A percentile compares a stretch with the other conserved stretches of the same genome.
phyloP scores from a whole-genome alignment of 2,329 filamentous ascomycete genomes.

The Microascus cirrosus region DNA sequence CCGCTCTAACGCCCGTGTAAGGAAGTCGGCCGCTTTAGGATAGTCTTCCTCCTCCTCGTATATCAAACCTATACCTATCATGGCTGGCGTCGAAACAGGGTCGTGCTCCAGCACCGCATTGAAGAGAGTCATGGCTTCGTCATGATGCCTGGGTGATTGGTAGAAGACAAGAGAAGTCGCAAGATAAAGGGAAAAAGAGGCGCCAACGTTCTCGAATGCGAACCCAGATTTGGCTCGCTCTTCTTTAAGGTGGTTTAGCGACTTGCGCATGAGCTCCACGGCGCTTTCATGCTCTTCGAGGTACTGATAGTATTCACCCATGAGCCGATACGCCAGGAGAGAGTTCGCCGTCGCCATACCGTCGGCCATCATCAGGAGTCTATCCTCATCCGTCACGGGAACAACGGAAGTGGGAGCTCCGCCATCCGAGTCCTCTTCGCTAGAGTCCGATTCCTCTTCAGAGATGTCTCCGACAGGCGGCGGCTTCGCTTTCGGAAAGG shows the following conservation, averaged over 20 bases:
- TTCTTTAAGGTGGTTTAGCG: constrained; percentile 45
- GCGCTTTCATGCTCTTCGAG: constrained; percentile 77
- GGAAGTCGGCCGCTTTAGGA: constrained; percentile 66
- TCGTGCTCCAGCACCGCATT: constrained; percentile 70
- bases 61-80: constrained; percentile 85
- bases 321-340: constrained; percentile 69
- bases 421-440: constrained; percentile 47
- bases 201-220: constrained; percentile 54
- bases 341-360: constrained; percentile 59
- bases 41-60: constrained; percentile 91
- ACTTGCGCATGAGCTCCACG: constrained; percentile 69
- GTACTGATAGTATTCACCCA: constrained; percentile 72
- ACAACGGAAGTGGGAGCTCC: constrained; percentile 40
- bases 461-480: constrained; percentile 14
- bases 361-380: constrained; percentile 69
- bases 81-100: constrained; percentile 62
- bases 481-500: constrained; percentile 47
- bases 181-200: constrained; percentile 66
- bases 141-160: constrained; percentile 80
- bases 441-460: constrained; percentile 36
- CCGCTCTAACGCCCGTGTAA: constrained; percentile 62
- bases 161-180: constrained; percentile 85
- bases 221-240: constrained; percentile 60
- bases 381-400: constrained; percentile 63
- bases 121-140: constrained; percentile 79